A percentile compares a stretch with the other conserved stretches of the same genome.
Evolutionary conservation across 129 eudicot genomes (phyloP).

Genomic region (Lactuca saligna): DNA sequence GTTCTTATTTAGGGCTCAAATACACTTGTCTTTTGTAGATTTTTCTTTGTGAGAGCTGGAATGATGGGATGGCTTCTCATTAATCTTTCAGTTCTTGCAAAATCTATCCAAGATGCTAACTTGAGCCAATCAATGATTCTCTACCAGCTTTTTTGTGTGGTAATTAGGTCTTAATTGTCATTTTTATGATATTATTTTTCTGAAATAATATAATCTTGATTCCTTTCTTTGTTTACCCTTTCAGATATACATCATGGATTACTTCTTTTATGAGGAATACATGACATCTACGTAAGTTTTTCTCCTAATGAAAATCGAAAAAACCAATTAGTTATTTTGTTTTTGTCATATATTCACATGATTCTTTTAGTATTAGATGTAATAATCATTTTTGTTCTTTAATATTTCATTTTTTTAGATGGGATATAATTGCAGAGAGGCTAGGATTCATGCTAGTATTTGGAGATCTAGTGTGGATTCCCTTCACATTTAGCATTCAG

Average conservation of each 20-base stretch:
- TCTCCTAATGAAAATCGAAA: slow-evolving; percentile 1
- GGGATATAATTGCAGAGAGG: slow-evolving; percentile 99
- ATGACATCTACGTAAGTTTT: slow-evolving; percentile 97
- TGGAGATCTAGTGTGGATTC: slow-evolving; percentile 98
- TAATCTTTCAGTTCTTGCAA: slow-evolving; percentile 85
- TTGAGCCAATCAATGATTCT: slow-evolving; percentile 85
- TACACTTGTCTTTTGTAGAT: slow-evolving; percentile 47
- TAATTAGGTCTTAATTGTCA: slow-evolving; percentile 32
- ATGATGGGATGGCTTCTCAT: slow-evolving; percentile 99
- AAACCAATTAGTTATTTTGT: slow-evolving; percentile 16
- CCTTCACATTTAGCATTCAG: slow-evolving; percentile 99
- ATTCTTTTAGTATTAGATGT: neutral
- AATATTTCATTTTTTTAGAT: slow-evolving; percentile 42
- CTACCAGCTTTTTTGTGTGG: slow-evolving; percentile 83
- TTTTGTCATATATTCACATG: slow-evolving; percentile 12
- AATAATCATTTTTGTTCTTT: neutral
- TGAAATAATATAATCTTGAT: slow-evolving; percentile 10
- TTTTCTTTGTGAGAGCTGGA: slow-evolving; percentile 98
- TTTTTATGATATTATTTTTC: slow-evolving; percentile 27
- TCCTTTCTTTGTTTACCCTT: slow-evolving; percentile 12
- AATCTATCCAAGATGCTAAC: slow-evolving; percentile 54
- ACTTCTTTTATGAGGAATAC: slow-evolving; percentile 87
- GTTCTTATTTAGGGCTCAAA: neutral
- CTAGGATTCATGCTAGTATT: slow-evolving; percentile 98
- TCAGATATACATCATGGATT: slow-evolving; percentile 90